Evolutionary conservation across 2,329 filamentous ascomycete species (phyloP).

Genomic region (Chlorencoelia australis): DNA sequence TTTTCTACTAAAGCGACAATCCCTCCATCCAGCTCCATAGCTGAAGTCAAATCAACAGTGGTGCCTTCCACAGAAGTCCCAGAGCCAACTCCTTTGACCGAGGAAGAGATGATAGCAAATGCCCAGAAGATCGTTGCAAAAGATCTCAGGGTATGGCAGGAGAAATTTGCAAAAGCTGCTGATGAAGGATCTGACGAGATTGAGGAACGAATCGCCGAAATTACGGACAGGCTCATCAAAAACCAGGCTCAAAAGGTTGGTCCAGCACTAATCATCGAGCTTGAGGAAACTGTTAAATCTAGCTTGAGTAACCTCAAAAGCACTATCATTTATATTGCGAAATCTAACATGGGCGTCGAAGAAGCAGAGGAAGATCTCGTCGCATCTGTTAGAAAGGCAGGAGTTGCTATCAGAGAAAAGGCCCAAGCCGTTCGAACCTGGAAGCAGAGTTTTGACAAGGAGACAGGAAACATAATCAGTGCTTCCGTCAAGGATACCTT

Average conservation of each 20-base stretch:
- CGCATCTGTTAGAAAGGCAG: slow-evolving; percentile 44
- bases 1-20: slow-evolving; percentile 16
- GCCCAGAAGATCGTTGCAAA: slow-evolving; percentile 59
- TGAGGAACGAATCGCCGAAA: slow-evolving; percentile 52
- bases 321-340: slow-evolving; percentile 54
- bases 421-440: slow-evolving; percentile 55
- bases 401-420: slow-evolving; percentile 50
- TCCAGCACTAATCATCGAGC: slow-evolving; percentile 53
- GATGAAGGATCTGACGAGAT: slow-evolving; percentile 71
- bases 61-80: slow-evolving; percentile 21
- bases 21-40: slow-evolving; percentile 5
- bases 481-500: slow-evolving; percentile 54
- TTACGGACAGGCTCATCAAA: slow-evolving; percentile 59
- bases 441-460: slow-evolving; percentile 47
- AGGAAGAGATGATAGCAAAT: slow-evolving; percentile 45
- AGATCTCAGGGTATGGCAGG: slow-evolving; percentile 78
- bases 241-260: slow-evolving; percentile 58
- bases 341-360: slow-evolving; percentile 36
- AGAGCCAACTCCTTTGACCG: slow-evolving; percentile 26
- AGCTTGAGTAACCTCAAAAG: slow-evolving; percentile 57
- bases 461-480: slow-evolving; percentile 45
- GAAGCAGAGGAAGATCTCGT: slow-evolving; percentile 42
- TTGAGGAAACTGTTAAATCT: slow-evolving; percentile 56
- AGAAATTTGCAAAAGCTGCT: slow-evolving; percentile 75
- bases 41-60: slow-evolving; percentile 11